Base-by-base conservation (phyloP, 495 filamentous ascomycete species). In the Lichenothelia convexa region DNA sequence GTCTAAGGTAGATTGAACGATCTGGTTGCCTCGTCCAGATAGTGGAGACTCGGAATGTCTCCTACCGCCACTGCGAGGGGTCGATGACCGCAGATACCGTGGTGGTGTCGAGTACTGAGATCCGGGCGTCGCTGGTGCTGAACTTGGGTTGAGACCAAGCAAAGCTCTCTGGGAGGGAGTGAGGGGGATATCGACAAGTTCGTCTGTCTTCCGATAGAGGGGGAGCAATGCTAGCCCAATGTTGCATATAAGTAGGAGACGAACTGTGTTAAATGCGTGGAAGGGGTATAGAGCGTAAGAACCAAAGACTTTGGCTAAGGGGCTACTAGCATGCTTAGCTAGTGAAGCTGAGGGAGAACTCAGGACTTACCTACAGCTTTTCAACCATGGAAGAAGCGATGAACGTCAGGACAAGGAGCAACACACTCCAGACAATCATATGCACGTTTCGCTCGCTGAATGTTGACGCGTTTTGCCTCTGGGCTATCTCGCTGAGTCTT, bases 131-230 rank as follows among this genome's bases (percentile, higher is more conserved):
- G 66, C 58, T 2, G 78, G 67, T n/a, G 64, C 60, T 3, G 60
- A 58, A 2, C 66, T 74, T 4, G 83, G 80, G 35, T 78, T 68
- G 7, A 97, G 71, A 8, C 86, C 85, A 15, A 97, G 67, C 13
- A 93, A 70, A 35, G 70, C 64, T 27, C 89, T 79, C 55, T 97
- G 89, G 9, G 75, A 74, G 17, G 89, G 83, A 4, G 85, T 94
- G 35, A 97, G 67, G 42, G 89, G 73, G 33, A 97, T 91, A 53
- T 97, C 87, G 45, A 73, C 62, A 40, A 93, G 65, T 42, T 87
- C 70, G 54, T 93, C 85, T 38, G 64, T 68, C 5, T 59, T 56
- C 34, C 72, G 68, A 49, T 81, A 53, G 16, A 93, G 66, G 9
- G 83, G 89, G 17, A 67, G 62, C 23, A 77, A 45, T 12, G 80